Base-by-base conservation (phyloP, 2,329 filamentous ascomycete genomes). In the Akanthomyces dipterigenus region DNA sequence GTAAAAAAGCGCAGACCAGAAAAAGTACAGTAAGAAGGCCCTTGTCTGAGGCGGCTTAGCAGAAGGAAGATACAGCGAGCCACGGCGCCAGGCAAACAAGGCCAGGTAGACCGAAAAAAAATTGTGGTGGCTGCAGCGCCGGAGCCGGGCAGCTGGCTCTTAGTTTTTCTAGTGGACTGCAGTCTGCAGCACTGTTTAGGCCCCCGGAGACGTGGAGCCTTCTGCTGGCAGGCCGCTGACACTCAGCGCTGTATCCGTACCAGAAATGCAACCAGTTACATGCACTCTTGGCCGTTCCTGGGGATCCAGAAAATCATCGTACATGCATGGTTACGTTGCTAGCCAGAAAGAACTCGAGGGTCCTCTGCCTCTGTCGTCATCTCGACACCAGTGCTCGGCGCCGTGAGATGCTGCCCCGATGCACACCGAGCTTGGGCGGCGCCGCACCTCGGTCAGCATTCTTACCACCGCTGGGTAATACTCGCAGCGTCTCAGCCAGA, bases 1-100 rank as follows among this genome's bases (percentile, higher is more conserved):
- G 58, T 56, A 64, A 64, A 64, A 68, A 64, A 64, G 60, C 63
- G 62, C 62, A 64, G 62, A 61, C 50, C 22, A 61, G n/a, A 61
- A 54, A 59, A 34, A 38, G 31, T 7, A 46, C 43, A 43, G 57
- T 24, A 43, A 24, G 31, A 34, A 55, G 20, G 51, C 9, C 42
- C 42, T 48, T 31, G 31, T 46, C 26, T 45, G 22, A 14, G 36
- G 16, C 49, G 58, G 58, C 40, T 55, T 60, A 60, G 49, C 48
- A 48, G 46, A 34, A 43, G 42, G 55, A 36, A 26, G 34, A 57
- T 31, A 49, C 55, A 38, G 34, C 49, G 11, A 24, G 50, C 50
- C 24, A 50, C 26, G 48, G 28, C 28, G 34, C 34, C 31, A 49
- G 51, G 45, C 56, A 50, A 40, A n/a, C 43, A 48, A 48, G 16